Evolutionary conservation across 2,329 filamentous ascomycete genomes (phyloP).

Genomic region (Alternaria alternata): DNA sequence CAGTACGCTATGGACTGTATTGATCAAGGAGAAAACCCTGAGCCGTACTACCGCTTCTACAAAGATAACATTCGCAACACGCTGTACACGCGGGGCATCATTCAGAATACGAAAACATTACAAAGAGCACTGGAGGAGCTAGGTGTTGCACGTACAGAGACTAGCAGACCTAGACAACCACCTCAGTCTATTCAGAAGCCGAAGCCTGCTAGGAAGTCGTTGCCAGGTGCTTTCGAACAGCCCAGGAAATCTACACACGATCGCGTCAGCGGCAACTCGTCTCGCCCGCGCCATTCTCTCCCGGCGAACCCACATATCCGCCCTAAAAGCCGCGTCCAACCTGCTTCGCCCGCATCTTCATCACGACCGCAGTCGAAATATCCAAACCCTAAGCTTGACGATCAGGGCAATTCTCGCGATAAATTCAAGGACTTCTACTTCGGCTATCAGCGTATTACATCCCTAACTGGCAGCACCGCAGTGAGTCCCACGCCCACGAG

Average conservation of each 20-base stretch:
- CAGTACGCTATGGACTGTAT: constrained; percentile 34
- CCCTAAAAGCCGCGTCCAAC: neutral
- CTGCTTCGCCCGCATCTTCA: neutral
- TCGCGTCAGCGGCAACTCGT: neutral
- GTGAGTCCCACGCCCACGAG: constrained; percentile 26
- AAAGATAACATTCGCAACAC: constrained; percentile 42
- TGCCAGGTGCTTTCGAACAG: constrained; percentile 13
- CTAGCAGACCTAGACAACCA: neutral
- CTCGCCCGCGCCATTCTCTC: constrained; percentile 28
- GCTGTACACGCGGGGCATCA: constrained; percentile 35
- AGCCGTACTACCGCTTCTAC: constrained; percentile 47
- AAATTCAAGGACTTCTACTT: constrained; percentile 30
- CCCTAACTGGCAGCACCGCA: constrained; percentile 28
- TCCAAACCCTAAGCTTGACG: neutral
- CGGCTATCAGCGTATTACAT: constrained; percentile 21
- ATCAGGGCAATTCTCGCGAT: constrained; percentile 17
- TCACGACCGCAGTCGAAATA: neutral
- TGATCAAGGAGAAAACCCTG: constrained; percentile 31
- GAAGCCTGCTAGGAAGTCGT: constrained; percentile 13
- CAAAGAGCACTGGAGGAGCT: constrained; percentile 34
- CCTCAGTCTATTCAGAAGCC: neutral
- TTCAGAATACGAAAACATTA: constrained; percentile 27
- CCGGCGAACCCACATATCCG: constrained; percentile 6
- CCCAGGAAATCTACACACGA: neutral
- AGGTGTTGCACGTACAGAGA: neutral